A percentile compares a stretch with the other conserved stretches of the same genome.
These are phyloP conservation scores for Metschnikowia lunata DNA, from an alignment of 805 yeast species.

Conservation along the genomic window DNA sequence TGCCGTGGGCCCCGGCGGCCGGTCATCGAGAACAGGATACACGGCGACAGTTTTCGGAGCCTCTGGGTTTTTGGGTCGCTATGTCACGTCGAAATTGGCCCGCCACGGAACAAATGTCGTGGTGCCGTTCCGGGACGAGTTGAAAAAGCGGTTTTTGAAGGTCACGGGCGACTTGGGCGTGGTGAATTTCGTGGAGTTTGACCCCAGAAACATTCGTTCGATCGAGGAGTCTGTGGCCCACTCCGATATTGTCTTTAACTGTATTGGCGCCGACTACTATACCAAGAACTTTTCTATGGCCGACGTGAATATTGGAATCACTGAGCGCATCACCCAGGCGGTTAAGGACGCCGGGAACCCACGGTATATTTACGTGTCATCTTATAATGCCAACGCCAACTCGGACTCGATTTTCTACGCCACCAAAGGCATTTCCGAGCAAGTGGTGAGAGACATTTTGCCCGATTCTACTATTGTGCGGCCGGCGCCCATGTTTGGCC, in stretches of 20 bases:
- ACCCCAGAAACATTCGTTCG: conserved; percentile 69
- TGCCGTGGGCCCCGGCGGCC: conserved; percentile 73
- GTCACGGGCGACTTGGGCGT: conserved; percentile 86
- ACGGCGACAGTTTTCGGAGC: conserved; percentile 88
- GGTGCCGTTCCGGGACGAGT: conserved; percentile 78
- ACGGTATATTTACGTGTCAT: conserved; percentile 72
- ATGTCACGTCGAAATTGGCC: conserved; percentile 67
- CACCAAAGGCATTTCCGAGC: conserved; percentile 76
- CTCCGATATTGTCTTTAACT: conserved; percentile 78
- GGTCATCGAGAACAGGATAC: conserved; percentile 81
- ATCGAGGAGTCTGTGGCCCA: conserved; percentile 74
- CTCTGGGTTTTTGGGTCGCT: conserved; percentile 73
- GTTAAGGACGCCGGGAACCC: conserved; percentile 67
- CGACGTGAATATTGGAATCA: conserved; percentile 75
- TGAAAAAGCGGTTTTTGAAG: conserved; percentile 72
- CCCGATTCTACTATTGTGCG: conserved; percentile 83
- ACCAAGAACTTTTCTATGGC: conserved; percentile 81
- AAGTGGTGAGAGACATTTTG: conserved; percentile 56
- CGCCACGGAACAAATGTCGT: conserved; percentile 75
- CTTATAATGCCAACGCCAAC: conserved; percentile 67
- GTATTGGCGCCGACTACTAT: conserved; percentile 69
- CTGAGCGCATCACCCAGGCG: conserved; percentile 73
- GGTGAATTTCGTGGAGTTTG: conserved; percentile 78
- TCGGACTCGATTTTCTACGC: conserved; percentile 70
- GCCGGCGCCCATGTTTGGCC: conserved; percentile 77